Evolutionary conservation across 208 protist species (phyloP), one percentile per base, ranked within the genome.

Genomic region (Acanthamoeba sp.): DNA sequence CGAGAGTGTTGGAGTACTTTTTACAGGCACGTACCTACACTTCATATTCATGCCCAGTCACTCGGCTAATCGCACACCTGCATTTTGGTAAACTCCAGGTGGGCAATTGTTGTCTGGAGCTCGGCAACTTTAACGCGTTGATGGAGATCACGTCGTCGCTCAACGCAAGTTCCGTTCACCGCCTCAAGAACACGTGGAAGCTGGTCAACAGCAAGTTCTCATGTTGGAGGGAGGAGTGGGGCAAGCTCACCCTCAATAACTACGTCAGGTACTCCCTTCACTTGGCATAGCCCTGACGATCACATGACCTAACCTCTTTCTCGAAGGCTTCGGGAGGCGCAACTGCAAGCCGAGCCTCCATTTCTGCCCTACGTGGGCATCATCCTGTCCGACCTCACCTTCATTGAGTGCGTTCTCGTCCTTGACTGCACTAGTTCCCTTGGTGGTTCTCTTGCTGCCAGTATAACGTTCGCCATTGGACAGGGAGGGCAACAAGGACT

Each of bases 101-200:
- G 62, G 62, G 29, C 62, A 71, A 34, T 16, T 36, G 32, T 27
- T 71, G 62, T 27, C 29, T 32, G 32, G 62, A 71, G 32, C 62
- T 71, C 22, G 12, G 1, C 32, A 71, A 71, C 32, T 71, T 71
- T 27, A 71, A 71, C 32, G 62, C 62, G 32, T 24, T 71, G 62
- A 71, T 71, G 62, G 62, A 71, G 27, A 71, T 71, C 32, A 71
- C 62, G 62, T 71, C 62, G 24, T 71, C 62, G 29, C 62, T 71
- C 32, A 71, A 71, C 14, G 62, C 62, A 14, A 14, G 22, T 1
- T 9, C 62, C 6, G 27, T 71, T 32, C 62, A 71, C 29, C 24
- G 62, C 12, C 62, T 71, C 24, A n/a, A 36, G 24, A 36, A 36
- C 29, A 71, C 62, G 20, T 71, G 62, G 62, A 71, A 71, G 7